A percentile compares a stretch with the other conserved stretches of the same genome.
Evolutionary conservation across 2,329 filamentous ascomycete genomes (phyloP).

Genomic region (Cladosporium sp.): DNA sequence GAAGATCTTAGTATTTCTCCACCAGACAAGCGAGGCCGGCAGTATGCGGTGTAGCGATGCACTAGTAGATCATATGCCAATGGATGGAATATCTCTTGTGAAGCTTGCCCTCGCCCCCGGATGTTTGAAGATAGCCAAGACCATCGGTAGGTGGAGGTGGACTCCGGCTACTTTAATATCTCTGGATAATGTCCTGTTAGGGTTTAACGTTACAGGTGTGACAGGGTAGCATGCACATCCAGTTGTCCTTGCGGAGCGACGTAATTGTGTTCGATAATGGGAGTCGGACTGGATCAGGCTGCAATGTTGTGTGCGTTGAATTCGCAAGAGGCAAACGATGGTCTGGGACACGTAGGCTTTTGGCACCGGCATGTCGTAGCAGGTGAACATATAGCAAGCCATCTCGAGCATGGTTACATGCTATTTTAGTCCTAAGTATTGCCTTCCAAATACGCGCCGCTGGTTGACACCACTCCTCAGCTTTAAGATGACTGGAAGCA

Average conservation of each 20-base stretch:
- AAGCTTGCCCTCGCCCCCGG: neutral
- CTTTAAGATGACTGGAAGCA: too few relatives aligned
- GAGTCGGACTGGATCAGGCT: neutral
- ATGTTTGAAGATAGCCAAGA: neutral
- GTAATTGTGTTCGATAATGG: neutral
- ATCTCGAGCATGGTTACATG: too few relatives aligned
- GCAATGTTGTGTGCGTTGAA: too few relatives aligned
- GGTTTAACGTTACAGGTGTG: neutral
- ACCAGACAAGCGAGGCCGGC: neutral
- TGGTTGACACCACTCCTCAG: too few relatives aligned
- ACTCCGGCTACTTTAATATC: neutral
- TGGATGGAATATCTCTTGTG: neutral
- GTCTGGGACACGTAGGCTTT: too few relatives aligned
- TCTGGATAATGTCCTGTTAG: too few relatives aligned
- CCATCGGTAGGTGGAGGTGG: conserved; percentile 9
- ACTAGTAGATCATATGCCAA: neutral
- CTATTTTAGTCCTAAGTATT: too few relatives aligned
- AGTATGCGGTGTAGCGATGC: neutral
- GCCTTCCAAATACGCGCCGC: too few relatives aligned
- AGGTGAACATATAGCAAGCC: too few relatives aligned
- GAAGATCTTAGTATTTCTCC: neutral
- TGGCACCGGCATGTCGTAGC: too few relatives aligned
- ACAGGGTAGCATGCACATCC: neutral
- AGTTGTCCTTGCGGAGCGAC: neutral
- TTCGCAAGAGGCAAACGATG: too few relatives aligned